These are phyloP conservation scores for Cokeromyces recurvatus DNA, from an alignment of 371 early-diverging fungal species.

Conservation along the genomic window DNA sequence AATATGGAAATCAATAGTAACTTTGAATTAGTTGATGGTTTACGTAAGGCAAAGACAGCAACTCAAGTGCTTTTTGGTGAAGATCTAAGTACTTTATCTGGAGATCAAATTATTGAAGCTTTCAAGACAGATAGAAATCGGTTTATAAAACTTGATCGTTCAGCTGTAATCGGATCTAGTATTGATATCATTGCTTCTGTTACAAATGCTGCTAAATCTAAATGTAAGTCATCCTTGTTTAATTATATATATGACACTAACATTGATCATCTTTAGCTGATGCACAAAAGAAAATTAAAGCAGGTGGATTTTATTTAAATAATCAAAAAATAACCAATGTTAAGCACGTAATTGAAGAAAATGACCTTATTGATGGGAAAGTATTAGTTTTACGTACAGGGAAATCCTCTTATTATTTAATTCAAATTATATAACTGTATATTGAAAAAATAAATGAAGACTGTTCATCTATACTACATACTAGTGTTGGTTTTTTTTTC, in stretches of 20 bases:
- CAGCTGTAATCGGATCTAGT: conserved; percentile 35
- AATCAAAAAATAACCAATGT: conserved; percentile 49
- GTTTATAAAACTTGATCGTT: conserved; percentile 40
- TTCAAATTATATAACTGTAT: conserved; percentile 28
- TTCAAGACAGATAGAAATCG: conserved; percentile 63
- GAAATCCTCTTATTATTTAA: conserved; percentile 56
- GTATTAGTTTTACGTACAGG: conserved; percentile 57
- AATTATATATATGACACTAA: background rate
- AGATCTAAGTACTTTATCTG: conserved; percentile 36
- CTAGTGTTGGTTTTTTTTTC: no score
- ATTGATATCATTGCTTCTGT: conserved; percentile 59
- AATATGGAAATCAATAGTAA: background rate
- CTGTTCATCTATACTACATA: no score
- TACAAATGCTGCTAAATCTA: conserved; percentile 63
- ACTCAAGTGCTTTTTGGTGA: conserved; percentile 71
- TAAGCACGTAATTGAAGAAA: conserved; percentile 28
- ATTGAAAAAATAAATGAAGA: no score
- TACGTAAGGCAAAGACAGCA: conserved; percentile 61
- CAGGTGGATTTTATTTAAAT: conserved; percentile 78
- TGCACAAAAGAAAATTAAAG: conserved; percentile 66
- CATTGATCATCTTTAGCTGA: conserved; percentile 55
- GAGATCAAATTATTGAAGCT: conserved; percentile 62
- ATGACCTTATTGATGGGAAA: conserved; percentile 53
- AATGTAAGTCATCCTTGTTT: conserved; percentile 44
- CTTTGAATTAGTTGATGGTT: conserved; percentile 43